Evolutionary conservation across 2,329 filamentous ascomycete genomes (phyloP).

Genomic region (Huntiella savannae): DNA sequence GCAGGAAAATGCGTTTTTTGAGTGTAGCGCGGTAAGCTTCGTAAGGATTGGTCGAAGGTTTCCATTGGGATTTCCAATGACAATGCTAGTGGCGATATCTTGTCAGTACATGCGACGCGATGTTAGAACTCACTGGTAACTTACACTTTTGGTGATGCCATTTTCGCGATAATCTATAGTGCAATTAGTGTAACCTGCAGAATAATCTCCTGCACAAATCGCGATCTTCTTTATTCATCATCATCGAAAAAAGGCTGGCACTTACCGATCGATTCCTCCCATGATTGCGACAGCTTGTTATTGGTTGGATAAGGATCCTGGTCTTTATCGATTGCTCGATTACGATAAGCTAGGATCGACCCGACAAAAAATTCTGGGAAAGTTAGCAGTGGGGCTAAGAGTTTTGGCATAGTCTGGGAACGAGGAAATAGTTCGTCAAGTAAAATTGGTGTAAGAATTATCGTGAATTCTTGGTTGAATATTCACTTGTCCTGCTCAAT

Average conservation of each 20-base stretch:
- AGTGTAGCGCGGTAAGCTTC: conserved; percentile 63
- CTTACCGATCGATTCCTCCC: neutral
- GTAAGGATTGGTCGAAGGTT: conserved; percentile 55
- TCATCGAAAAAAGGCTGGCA: conserved; percentile 2
- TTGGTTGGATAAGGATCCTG: conserved; percentile 11
- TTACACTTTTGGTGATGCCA: conserved; percentile 8
- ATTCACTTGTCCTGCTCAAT: neutral
- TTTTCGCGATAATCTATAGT: neutral
- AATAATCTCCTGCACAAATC: too few relatives aligned
- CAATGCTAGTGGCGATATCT: conserved; percentile 34
- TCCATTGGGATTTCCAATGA: conserved; percentile 69
- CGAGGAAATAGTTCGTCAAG: neutral
- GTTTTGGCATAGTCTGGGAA: too few relatives aligned
- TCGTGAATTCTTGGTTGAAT: neutral
- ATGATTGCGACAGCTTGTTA: conserved; percentile 7
- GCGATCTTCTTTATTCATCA: too few relatives aligned
- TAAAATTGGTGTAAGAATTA: neutral
- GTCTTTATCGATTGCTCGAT: conserved; percentile 12
- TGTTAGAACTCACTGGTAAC: neutral
- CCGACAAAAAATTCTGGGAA: conserved; percentile 11
- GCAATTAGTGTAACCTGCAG: too few relatives aligned
- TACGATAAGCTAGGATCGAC: conserved; percentile 8
- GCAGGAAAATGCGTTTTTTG: conserved; percentile 75
- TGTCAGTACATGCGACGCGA: conserved; percentile 9
- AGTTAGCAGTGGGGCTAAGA: conserved; percentile 7